phyloP scores from a whole-genome alignment of 2,329 filamentous ascomycete species.

The Dactylonectria estremocensis region DNA sequence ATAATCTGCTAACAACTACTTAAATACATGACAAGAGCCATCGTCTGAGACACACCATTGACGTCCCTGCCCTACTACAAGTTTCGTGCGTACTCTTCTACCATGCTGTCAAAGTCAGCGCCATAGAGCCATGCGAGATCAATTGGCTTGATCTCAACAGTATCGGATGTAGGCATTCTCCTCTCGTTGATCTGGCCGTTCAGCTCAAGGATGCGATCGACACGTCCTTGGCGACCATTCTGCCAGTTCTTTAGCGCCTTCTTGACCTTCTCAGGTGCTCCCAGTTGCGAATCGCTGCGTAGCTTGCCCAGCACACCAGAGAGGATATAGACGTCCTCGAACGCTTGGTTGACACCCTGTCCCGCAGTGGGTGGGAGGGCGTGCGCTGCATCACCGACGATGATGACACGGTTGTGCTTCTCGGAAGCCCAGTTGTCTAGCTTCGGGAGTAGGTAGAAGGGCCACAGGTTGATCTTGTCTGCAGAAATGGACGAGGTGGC shows the following conservation, averaged over 20 bases:
- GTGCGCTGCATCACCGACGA: constrained; percentile 65
- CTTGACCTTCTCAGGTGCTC: constrained; percentile 43
- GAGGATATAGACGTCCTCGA: constrained; percentile 66
- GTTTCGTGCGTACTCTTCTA: constrained; percentile 41
- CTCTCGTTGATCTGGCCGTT: constrained; percentile 64
- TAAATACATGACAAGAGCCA: neutral
- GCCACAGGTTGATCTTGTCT: constrained; percentile 62
- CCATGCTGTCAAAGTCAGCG: constrained; percentile 55
- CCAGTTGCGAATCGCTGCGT: constrained; percentile 33
- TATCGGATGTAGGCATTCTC: constrained; percentile 57
- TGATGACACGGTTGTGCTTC: constrained; percentile 54
- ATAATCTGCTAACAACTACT: neutral
- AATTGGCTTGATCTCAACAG: constrained; percentile 45
- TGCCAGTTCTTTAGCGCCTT: constrained; percentile 58
- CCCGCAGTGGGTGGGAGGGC: constrained; percentile 64
- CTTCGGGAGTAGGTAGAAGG: constrained; percentile 64
- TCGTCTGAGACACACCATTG: neutral
- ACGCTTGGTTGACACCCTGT: constrained; percentile 63
- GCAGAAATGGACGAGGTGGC: constrained; percentile 51
- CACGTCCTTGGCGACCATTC: constrained; percentile 60
- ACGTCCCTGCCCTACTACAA: neutral
- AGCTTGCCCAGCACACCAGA: constrained; percentile 54
- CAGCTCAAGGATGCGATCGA: constrained; percentile 63
- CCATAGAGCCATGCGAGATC: constrained; percentile 62
- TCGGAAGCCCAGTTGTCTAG: constrained; percentile 61